Conservation (phyloP, 495 filamentous ascomycete genomes). For the Cenococcum geophilum region DNA sequence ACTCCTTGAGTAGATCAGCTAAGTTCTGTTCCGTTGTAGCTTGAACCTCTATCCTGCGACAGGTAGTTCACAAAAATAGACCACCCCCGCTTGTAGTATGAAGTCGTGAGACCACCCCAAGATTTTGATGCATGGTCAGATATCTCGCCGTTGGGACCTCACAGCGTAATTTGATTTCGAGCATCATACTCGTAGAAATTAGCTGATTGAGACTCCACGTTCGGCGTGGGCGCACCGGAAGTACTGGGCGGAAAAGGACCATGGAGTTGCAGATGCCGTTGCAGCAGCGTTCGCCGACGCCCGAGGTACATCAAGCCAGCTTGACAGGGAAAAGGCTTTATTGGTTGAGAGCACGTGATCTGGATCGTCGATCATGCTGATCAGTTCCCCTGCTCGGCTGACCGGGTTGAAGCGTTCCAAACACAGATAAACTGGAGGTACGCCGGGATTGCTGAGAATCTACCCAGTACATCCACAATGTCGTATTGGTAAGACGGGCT, state of each 20-base stretch:
- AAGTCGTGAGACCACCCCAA: slow-evolving; percentile 46
- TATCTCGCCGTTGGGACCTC: slow-evolving; percentile 49
- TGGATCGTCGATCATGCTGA: slow-evolving; percentile 39
- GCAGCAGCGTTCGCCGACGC: slow-evolving; percentile 28
- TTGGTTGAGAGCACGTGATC: slow-evolving; percentile 46
- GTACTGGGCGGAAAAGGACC: background rate
- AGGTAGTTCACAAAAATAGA: slow-evolving; percentile 46
- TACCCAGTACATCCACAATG: slow-evolving; percentile 49
- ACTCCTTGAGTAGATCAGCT: no score
- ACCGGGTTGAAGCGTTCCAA: slow-evolving; percentile 36
- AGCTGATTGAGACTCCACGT: slow-evolving; percentile 3
- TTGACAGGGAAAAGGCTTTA: slow-evolving; percentile 42
- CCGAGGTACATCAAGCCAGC: slow-evolving; percentile 43
- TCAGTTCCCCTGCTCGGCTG: slow-evolving; percentile 31
- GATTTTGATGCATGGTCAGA: slow-evolving; percentile 48
- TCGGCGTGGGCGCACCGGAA: no score
- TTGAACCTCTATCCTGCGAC: background rate
- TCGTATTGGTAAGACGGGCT: slow-evolving; percentile 47
- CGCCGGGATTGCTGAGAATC: slow-evolving; percentile 42
- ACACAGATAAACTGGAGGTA: slow-evolving; percentile 32
- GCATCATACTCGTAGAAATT: slow-evolving; percentile 48
- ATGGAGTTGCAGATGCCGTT: background rate
- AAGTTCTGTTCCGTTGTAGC: no score
- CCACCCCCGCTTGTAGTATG: slow-evolving; percentile 49
- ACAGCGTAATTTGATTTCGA: slow-evolving; percentile 50